Evolutionary conservation across 192 early-diverging fungal species (phyloP).

Genomic region (Rhizophlyctis rosea): DNA sequence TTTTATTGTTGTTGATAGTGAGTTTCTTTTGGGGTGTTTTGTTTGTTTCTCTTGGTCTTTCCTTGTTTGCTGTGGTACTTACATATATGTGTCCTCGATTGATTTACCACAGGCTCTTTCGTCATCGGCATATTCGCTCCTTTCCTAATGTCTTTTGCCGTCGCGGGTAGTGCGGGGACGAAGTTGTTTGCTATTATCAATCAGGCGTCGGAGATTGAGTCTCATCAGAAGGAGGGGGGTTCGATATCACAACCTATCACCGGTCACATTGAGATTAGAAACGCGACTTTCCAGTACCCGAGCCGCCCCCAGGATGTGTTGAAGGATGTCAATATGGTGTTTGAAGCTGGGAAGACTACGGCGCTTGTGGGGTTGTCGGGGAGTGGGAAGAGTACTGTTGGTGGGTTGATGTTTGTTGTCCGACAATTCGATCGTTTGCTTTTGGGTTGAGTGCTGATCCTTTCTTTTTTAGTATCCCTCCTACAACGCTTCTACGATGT

Average conservation of each 20-base stretch:
- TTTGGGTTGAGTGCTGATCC: neutral
- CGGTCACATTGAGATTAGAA: slow-evolving; percentile 53
- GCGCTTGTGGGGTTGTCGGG: slow-evolving; percentile 81
- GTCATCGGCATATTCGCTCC: slow-evolving; percentile 13
- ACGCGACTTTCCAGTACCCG: slow-evolving; percentile 67
- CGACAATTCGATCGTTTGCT: neutral
- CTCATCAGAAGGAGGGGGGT: neutral
- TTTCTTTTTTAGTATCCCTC: no score
- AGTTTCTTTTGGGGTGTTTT: neutral
- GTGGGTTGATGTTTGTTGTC: neutral
- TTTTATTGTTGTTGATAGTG: slow-evolving; percentile 3
- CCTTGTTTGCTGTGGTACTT: no score
- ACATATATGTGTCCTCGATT: no score
- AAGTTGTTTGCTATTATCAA: slow-evolving; percentile 4
- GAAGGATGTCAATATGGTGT: slow-evolving; percentile 19
- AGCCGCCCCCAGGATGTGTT: slow-evolving; percentile 63
- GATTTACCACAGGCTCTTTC: slow-evolving; percentile 8
- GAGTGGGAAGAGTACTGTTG: slow-evolving; percentile 54
- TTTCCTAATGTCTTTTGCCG: slow-evolving; percentile 9
- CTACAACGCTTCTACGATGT: slow-evolving; percentile 76
- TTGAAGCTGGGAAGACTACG: slow-evolving; percentile 68
- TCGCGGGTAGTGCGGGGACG: slow-evolving; percentile 41
- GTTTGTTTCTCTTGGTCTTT: neutral
- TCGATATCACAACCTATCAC: neutral
- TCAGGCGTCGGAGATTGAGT: slow-evolving; percentile 9